A percentile compares a stretch with the other conserved stretches of the same genome.
Conservation (phyloP, 1,139 yeast species). For the Geotrichum europaeum region DNA sequence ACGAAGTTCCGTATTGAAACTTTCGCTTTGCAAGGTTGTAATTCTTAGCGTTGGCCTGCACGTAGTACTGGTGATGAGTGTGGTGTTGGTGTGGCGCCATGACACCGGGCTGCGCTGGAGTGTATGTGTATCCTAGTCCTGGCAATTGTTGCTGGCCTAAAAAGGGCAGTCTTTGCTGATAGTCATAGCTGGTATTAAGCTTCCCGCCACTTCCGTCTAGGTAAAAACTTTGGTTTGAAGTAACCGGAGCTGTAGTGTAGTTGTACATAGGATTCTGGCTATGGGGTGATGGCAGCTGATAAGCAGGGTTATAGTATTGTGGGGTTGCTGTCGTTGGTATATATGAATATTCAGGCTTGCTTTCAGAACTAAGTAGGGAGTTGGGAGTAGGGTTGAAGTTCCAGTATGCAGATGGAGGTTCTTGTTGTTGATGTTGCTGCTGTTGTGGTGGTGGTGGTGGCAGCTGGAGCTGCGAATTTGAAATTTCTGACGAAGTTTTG, state of each 20-base stretch:
- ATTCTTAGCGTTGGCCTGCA: neutral
- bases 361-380: neutral
- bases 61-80: neutral
- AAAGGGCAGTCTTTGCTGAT: neutral
- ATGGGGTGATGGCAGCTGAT: neutral
- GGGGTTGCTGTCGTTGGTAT: neutral
- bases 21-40: slow-evolving; percentile 2
- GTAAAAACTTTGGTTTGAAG: neutral
- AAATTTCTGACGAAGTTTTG: neutral
- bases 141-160: slow-evolving; percentile 5
- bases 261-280: neutral
- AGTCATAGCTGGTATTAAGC: neutral
- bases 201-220: neutral
- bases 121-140: neutral
- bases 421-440: neutral
- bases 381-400: neutral
- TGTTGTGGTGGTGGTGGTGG: neutral
- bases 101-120: neutral
- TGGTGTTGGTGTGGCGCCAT: neutral
- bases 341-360: neutral
- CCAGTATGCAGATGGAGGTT: neutral
- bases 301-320: neutral
- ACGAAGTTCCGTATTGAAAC: slow-evolving; percentile 6
- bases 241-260: neutral
- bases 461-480: neutral